Evolutionary conservation across 73 alveolate genomes (phyloP), one percentile per base, ranked within the genome.

Genomic region (Symbiodinium natans): DNA sequence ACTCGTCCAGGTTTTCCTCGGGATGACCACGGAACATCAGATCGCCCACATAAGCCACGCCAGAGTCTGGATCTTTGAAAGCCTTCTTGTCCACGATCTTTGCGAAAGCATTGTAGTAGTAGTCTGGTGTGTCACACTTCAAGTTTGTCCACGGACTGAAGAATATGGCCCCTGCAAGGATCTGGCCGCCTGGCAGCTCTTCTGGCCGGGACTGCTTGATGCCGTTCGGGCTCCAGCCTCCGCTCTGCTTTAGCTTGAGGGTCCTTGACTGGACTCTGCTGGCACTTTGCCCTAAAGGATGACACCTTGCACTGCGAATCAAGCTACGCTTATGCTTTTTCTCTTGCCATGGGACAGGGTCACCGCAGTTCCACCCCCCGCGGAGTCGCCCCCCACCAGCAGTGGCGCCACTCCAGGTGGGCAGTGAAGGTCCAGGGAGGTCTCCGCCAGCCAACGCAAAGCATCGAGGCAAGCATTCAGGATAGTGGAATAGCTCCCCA

Each of bases 81-180:
- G 97, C 97, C 46, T 80, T 71, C 97, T 90, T 90, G 97, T 90
- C 98, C n/a, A 92, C 98, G 10, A 92, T 92, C 68, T 92, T 92
- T 23, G 98, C 98, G 73, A 92, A 92, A 36, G 98, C 98, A 40
- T 92, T 92, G 92, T 92, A 92, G 42, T 92, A 92, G 92, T 92
- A 92, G 92, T 92, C 98, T 43, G 98, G 98, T 33, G 98, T 92
- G 92, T 92, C 98, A 71, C 95, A 89, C 46, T 89, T 89, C 84
- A 92, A 36, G 84, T 92, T 92, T 29, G 98, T 92, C 98, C 98
- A 92, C 0, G 98, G 98, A 33, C 98, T 92, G 92, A 77, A 92
- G 83, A 92, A 92, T 33, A 92, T 39, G 34, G 84, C 98, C 10
- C 98, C 98, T 21, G 98, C 98, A 33, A 92, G 40, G 41, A 31